Base-by-base conservation (phyloP, 345 rosid species). In the Gossypium australe region DNA sequence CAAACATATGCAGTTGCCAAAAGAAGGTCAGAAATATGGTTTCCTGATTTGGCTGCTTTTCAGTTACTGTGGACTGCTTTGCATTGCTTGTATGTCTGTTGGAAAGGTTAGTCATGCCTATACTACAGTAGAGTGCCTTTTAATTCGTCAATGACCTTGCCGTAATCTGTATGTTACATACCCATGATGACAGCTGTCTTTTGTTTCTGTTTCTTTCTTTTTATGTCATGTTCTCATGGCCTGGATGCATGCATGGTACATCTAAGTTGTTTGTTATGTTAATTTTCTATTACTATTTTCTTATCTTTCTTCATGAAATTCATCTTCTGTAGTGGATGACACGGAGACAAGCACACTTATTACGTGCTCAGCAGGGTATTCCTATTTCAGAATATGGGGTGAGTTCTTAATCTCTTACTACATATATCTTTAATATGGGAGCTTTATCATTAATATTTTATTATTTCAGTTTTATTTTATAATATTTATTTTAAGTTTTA, bases 321-420 rank as follows among this genome's bases (percentile, higher is more conserved):
- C 24, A 68, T 76, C 61, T 68, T 75, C 64, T 74, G 53, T 83
- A 94, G 98, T 94, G 99, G 99, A 60, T 87, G 80, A 84, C 88
- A 67, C 84, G 98, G 80, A 93, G 98, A 82, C 86, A 92, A 58
- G 98, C 97, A 12, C 99, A 88, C 29, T 49, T 84, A 20, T 49
- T 92, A 56, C 97, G 97, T 70, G 97, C 97, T 64, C 98, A 93
- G 79, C 97, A 96, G 85, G 98, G 99, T 53, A 92, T 93, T 83
- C 97, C 97, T 24, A 75, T 88, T 66, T 96, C 99, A 78, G 99
- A 96, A 86, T 89, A 85, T 59, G 97, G 98, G 89, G 99, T 96
- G 84, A 81, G 82, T 63, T 84, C 63, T 71, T 76, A 67, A 22
- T 70, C 76, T 64, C n/a, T 76, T 71, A 59, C 83, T 70, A 43